Evolutionary conservation across 202 grass and related monocot genomes (phyloP).

Genomic region (Digitaria exilis): DNA sequence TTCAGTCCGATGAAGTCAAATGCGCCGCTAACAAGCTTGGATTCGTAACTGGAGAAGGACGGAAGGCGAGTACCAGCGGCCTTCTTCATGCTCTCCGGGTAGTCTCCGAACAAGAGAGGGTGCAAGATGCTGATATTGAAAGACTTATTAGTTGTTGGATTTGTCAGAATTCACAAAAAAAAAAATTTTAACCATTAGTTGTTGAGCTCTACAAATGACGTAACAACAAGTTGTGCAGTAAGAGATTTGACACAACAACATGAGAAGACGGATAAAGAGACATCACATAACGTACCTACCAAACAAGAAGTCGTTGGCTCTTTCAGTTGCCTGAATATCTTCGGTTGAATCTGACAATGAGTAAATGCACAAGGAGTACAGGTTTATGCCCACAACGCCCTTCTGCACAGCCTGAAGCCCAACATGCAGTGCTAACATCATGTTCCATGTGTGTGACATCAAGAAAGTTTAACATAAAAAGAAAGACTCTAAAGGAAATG

Average conservation of each 20-base stretch:
- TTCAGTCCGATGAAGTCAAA: slow-evolving; percentile 68
- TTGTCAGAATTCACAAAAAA: no score
- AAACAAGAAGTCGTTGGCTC: slow-evolving; percentile 38
- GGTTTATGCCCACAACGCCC: slow-evolving; percentile 48
- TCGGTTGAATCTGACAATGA: slow-evolving; percentile 35
- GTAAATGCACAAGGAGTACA: slow-evolving; percentile 29
- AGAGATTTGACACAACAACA: no score
- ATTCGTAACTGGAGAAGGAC: slow-evolving; percentile 48
- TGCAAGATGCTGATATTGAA: slow-evolving; percentile 53
- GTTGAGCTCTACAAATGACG: neutral
- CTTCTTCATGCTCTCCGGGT: slow-evolving; percentile 58
- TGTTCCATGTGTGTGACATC: neutral
- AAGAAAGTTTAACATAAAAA: neutral
- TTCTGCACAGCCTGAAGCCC: slow-evolving; percentile 43
- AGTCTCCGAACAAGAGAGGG: slow-evolving; percentile 55
- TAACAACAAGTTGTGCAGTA: neutral
- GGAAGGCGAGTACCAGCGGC: slow-evolving; percentile 39
- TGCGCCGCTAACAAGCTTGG: slow-evolving; percentile 41
- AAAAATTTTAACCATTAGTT: neutral
- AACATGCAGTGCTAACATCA: neutral
- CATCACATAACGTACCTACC: slow-evolving; percentile 38
- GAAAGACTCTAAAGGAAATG: neutral
- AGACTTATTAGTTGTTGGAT: neutral
- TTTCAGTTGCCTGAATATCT: slow-evolving; percentile 47
- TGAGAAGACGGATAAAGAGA: neutral